phyloP scores from a whole-genome alignment of 139 green algal species.

The Deuterostichococcus epilithicus region DNA sequence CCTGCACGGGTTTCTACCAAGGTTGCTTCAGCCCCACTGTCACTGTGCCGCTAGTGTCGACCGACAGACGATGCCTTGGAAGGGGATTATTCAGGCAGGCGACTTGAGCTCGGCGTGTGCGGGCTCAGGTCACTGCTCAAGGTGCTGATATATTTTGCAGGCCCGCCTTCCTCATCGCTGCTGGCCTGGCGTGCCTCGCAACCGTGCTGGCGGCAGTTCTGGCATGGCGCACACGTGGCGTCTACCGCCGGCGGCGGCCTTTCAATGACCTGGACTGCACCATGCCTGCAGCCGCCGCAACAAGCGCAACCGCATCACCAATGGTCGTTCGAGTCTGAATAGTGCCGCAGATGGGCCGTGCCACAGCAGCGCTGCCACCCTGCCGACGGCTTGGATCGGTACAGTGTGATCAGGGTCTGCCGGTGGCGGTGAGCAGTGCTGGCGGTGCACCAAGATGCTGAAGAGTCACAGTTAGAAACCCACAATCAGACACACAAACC shows the following conservation, averaged over 20 bases:
- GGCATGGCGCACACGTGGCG: neutral
- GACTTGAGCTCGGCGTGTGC: neutral
- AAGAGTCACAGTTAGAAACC: no score
- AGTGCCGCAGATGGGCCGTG: no score
- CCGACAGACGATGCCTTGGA: neutral
- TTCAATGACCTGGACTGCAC: neutral
- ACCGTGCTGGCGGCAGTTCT: slow-evolving; percentile 2
- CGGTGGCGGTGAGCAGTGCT: no score
- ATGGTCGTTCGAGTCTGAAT: no score
- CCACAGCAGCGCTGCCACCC: no score
- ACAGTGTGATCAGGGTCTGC: no score
- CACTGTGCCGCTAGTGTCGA: neutral
- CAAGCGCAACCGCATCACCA: no score
- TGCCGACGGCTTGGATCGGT: no score
- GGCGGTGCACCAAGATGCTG: no score
- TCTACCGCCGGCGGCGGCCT: slow-evolving; percentile 7
- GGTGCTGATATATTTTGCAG: neutral
- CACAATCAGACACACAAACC: no score
- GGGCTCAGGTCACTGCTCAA: neutral
- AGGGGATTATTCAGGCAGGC: neutral
- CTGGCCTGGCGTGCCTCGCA: slow-evolving; percentile 4
- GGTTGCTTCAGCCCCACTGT: neutral
- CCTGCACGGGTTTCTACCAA: no score
- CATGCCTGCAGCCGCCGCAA: no score
- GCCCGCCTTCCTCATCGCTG: slow-evolving; percentile 21